These are phyloP conservation scores for Wickerhamiella alocasiicola DNA, from an alignment of 805 yeast species.

Conservation along the genomic window DNA sequence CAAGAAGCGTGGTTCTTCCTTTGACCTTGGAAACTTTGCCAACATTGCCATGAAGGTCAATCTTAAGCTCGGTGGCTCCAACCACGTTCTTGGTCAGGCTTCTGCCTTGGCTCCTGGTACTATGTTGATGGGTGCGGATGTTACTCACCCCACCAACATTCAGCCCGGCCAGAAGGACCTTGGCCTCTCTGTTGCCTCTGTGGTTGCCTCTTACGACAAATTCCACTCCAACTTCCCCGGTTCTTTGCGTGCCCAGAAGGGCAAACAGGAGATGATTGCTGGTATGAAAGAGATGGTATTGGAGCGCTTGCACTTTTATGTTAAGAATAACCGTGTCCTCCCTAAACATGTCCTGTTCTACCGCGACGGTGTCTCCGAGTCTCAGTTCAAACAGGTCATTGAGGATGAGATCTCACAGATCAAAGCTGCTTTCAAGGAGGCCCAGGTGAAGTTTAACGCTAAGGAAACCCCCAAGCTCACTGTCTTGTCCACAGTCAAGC, in stretches of 20 bases:
- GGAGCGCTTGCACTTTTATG: slow-evolving; percentile 7
- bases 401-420: slow-evolving; percentile 10
- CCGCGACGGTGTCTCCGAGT: slow-evolving; percentile 12
- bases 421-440: slow-evolving; percentile 2
- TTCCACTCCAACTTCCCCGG: slow-evolving; percentile 10
- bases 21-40: slow-evolving; percentile 11
- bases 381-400: slow-evolving; percentile 10
- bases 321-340: slow-evolving; percentile 1
- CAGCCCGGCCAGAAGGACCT: slow-evolving; percentile 9
- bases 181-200: slow-evolving; percentile 9
- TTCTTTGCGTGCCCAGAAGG: slow-evolving; percentile 10
- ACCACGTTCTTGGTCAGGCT: slow-evolving; percentile 9
- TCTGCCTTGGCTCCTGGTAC: slow-evolving; percentile 8
- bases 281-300: slow-evolving; percentile 6
- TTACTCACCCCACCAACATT: slow-evolving; percentile 9
- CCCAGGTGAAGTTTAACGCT: slow-evolving; percentile 2
- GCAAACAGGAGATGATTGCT: slow-evolving; percentile 9
- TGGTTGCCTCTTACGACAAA: slow-evolving; percentile 9
- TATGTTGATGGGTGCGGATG: slow-evolving; percentile 11
- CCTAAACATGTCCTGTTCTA: slow-evolving; percentile 9
- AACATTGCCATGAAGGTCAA: slow-evolving; percentile 13
- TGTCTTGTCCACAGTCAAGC: slow-evolving; percentile 9
- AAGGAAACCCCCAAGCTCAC: slow-evolving; percentile 8
- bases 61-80: slow-evolving; percentile 10
- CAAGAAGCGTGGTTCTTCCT: slow-evolving; percentile 10